Base-by-base conservation (phyloP, 2,329 filamentous ascomycete species). In the Penicillium fuscoglaucum region DNA sequence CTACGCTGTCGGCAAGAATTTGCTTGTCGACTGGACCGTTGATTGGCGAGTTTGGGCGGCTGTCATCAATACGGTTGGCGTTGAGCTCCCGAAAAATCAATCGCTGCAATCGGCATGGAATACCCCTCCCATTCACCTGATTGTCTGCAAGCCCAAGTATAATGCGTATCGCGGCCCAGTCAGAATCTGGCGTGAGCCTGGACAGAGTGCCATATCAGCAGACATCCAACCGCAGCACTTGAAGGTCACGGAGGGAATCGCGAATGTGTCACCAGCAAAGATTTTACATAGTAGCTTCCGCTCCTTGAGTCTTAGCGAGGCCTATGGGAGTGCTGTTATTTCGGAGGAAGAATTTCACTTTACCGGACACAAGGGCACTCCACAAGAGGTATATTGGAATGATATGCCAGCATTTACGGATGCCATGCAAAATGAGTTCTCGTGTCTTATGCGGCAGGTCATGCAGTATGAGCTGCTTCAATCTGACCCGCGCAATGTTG, bases 11-110 rank as follows among this genome's bases (percentile, higher is more conserved):
- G 35, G 35, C 17, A n/a, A 37, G 0, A 37, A n/a, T 37, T 37
- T 37, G 17, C 35, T 37, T 37, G 35, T 37, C 3, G n/a, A 46
- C 28, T 55, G 46, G 33, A 37, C 43, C 1, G 15, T 15, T 19
- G 52, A 55, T 35, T 55, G 33, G 45, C 44, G 52, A 15, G 6
- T 55, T 21, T 55, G 52, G 52, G 52, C 44, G 6, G 24, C 19
- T 7, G 33, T 55, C 21, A 10, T 26, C 17, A 37, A 37, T n/a
- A 17, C 35, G 17, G 7, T 8, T n/a, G 15, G 17, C 17, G 17
- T 37, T 9, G n/a, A 33, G 1, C 15, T 37, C 35, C 15, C 15
- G 0, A 17, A 17, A 37, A n/a, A 37, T 17, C 6, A n/a, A 37
- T 1, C 7, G 7, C 17, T 37, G 35, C 35, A 7, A 37, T 37